Evolutionary conservation across 2,329 filamentous ascomycete genomes (phyloP), one percentile per base, ranked within the genome.

Genomic region (Neospermospora avenae): DNA sequence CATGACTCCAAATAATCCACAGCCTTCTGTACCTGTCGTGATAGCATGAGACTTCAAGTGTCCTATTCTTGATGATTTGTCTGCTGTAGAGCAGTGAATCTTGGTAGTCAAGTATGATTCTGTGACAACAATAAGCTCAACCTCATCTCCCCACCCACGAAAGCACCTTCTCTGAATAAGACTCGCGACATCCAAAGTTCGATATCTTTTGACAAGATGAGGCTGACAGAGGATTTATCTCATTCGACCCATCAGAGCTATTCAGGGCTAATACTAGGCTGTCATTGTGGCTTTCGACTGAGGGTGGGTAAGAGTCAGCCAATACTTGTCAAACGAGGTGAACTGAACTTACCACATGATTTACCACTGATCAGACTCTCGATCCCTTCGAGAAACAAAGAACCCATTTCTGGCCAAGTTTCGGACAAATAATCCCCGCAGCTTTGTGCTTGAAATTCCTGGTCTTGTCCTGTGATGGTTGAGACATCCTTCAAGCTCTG

Each of bases 101-200:
- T 16, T n/a, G 7, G 1, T 41, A 16, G 37, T n/a, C 8, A 5
- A 41, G 37, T n/a, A 41, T 16, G 37, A 6, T 18, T 41, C 16
- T 16, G 58, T 60, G 4, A 46, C 58, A n/a, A 60, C 39, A 7
- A 60, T 39, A 13, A 60, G 46, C 39, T 53, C 53, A 4, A 28
- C 53, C 20, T 53, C 34, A 16, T 57, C 53, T 46, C 35, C 58
- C 48, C 46, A 60, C 2, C 58, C 58, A 44, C 57, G 46, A 34
- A 60, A 60, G 20, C 58, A 60, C 39, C 58, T 35, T 25, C 45
- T 35, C 13, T 22, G 24, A n/a, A 57, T 39, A 10, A 60, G 39
- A 20, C 22, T 10, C 10, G 41, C 39, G n/a, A 41, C 28, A 53
- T 46, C 34, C 45, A 34, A 24, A 22, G 28, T 13, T 41, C 46